These are phyloP conservation scores for Russula compacta DNA, from an alignment of 768 basidiomycete species.

Conservation along the genomic window DNA sequence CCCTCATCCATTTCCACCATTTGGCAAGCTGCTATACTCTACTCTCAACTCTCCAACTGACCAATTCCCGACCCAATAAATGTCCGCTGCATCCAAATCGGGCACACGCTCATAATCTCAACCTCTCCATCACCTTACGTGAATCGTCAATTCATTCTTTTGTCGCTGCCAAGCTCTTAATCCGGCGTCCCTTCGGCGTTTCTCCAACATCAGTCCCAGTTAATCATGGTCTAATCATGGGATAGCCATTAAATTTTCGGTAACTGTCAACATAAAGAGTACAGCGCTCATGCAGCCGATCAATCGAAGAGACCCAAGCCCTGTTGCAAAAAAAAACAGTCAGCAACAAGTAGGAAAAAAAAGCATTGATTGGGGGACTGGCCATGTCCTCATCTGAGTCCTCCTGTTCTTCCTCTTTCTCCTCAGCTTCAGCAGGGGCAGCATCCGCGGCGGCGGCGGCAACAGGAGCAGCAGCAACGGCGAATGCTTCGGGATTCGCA, in stretches of 20 bases:
- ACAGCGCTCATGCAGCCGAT: constrained; percentile 10
- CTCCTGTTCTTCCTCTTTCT: constrained; percentile 71
- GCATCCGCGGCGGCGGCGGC: constrained; percentile 43
- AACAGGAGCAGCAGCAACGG: constrained; percentile 61
- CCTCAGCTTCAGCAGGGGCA: constrained; percentile 48
- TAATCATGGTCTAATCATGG: not conserved
- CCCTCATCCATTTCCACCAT: too few relatives aligned
- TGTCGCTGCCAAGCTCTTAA: not conserved
- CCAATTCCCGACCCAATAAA: not conserved
- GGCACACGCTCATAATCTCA: not conserved
- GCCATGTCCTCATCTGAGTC: constrained; percentile 89
- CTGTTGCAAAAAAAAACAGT: constrained; percentile 31
- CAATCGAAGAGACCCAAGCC: constrained; percentile 95
- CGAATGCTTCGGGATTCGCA: constrained; percentile 98
- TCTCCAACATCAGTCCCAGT: not conserved
- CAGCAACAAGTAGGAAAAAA: constrained; percentile 2
- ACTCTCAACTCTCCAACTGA: too few relatives aligned
- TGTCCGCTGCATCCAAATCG: constrained; percentile 12
- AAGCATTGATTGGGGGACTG: constrained; percentile 23
- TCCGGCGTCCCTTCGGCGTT: not conserved
- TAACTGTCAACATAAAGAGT: not conserved
- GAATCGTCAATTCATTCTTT: too few relatives aligned
- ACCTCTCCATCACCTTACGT: not conserved
- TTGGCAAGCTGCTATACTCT: too few relatives aligned
- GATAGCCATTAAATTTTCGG: not conserved